phyloP scores from a whole-genome alignment of 1,139 yeast genomes.

The Debaryomyces subglobosus region DNA sequence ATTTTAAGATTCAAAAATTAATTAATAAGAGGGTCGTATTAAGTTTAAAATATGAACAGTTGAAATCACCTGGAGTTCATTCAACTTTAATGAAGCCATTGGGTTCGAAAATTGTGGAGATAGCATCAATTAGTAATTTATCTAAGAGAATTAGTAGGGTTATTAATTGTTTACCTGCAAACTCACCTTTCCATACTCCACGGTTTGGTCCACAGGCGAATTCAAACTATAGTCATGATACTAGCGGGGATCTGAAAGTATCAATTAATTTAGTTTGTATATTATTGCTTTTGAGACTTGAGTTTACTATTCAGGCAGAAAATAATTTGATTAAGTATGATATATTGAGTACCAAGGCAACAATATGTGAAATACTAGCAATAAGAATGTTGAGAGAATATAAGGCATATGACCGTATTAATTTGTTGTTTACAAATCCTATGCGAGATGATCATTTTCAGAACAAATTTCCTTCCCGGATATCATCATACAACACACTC shows the following conservation, averaged over 20 bases:
- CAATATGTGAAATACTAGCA: slow-evolving; percentile 58
- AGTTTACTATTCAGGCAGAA: slow-evolving; percentile 52
- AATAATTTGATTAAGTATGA: slow-evolving; percentile 53
- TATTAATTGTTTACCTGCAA: slow-evolving; percentile 8
- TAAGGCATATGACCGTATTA: slow-evolving; percentile 47
- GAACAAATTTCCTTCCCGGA: slow-evolving; percentile 6
- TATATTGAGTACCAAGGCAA: slow-evolving; percentile 53
- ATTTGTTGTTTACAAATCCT: slow-evolving; percentile 47
- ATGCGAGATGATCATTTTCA: slow-evolving; percentile 26
- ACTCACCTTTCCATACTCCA: slow-evolving; percentile 19
- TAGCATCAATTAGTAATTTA: slow-evolving; percentile 20
- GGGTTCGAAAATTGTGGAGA: slow-evolving; percentile 32
- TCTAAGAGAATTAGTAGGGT: slow-evolving; percentile 12
- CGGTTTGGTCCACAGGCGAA: slow-evolving; percentile 22
- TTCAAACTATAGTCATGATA: slow-evolving; percentile 8
- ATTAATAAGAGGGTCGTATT: slow-evolving; percentile 47
- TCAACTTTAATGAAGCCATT: slow-evolving; percentile 55
- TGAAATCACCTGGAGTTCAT: slow-evolving; percentile 56
- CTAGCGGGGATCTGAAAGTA: slow-evolving; percentile 17
- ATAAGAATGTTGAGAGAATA: slow-evolving; percentile 55
- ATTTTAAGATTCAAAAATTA: slow-evolving; percentile 40
- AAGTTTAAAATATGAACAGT: slow-evolving; percentile 57
- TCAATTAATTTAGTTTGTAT: slow-evolving; percentile 36
- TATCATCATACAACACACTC: slow-evolving; percentile 44
- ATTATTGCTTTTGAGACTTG: slow-evolving; percentile 40